Evolutionary conservation across 2,329 filamentous ascomycete species (phyloP).

Genomic region (Zasmidium citrigriseum): DNA sequence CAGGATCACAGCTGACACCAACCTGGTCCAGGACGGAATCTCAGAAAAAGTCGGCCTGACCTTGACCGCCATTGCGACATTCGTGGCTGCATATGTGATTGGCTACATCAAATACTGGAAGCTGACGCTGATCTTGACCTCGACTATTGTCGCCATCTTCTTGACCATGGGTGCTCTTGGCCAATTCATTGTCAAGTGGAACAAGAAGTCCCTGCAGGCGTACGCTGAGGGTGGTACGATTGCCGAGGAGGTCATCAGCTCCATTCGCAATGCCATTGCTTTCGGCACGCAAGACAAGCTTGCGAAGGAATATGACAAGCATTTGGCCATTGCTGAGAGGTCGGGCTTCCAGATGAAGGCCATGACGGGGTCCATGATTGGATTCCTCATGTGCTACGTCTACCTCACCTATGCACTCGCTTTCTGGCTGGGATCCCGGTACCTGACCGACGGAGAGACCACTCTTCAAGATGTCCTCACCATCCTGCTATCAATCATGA

Average conservation of each 20-base stretch:
- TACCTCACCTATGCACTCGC: conserved; percentile 85
- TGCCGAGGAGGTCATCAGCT: conserved; percentile 92
- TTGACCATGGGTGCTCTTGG: conserved; percentile 74
- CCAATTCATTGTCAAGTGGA: conserved; percentile 75
- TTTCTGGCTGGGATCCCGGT: conserved; percentile 84
- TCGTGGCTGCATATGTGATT: conserved; percentile 85
- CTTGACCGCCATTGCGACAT: conserved; percentile 74
- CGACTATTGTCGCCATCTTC: conserved; percentile 78
- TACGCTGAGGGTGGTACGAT: conserved; percentile 85
- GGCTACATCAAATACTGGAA: conserved; percentile 93
- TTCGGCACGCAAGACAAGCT: conserved; percentile 93
- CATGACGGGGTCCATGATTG: conserved; percentile 75
- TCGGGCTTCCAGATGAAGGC: conserved; percentile 77
- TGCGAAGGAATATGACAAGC: conserved; percentile 78
- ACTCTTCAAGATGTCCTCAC: conserved; percentile 73
- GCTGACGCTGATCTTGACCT: conserved; percentile 81
- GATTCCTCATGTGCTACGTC: conserved; percentile 77
- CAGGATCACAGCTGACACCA: conserved; percentile 90
- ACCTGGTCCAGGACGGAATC: conserved; percentile 89
- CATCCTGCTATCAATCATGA: conserved; percentile 87
- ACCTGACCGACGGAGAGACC: conserved; percentile 66
- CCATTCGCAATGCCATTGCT: conserved; percentile 86
- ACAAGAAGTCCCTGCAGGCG: conserved; percentile 72
- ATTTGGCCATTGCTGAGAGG: conserved; percentile 71
- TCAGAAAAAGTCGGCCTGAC: conserved; percentile 85